A percentile compares a stretch with the other conserved stretches of the same genome.
phyloP scores from a whole-genome alignment of 1,139 yeast species.

The Taiozyma sp. region DNA sequence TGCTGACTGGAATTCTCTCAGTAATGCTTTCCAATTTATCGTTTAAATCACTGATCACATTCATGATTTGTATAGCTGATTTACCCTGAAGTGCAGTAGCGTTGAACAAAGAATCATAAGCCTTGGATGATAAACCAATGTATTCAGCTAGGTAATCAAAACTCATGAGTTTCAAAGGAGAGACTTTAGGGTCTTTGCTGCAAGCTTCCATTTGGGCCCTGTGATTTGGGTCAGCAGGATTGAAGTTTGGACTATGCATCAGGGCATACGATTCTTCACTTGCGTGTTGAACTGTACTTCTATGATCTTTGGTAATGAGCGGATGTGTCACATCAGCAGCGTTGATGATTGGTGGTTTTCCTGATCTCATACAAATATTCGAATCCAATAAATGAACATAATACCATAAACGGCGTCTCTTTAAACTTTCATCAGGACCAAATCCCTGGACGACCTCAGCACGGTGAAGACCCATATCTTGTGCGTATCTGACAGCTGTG shows the following conservation, averaged over 20 bases:
- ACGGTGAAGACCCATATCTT: slow-evolving; percentile 62
- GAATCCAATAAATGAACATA: slow-evolving; percentile 47
- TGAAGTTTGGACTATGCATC: slow-evolving; percentile 1
- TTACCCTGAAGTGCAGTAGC: slow-evolving; percentile 26
- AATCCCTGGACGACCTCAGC: slow-evolving; percentile 41
- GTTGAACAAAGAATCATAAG: slow-evolving; percentile 25
- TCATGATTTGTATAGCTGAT: slow-evolving; percentile 23
- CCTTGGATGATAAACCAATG: slow-evolving; percentile 11
- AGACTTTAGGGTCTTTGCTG: not conserved
- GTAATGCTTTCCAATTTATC: slow-evolving; percentile 26
- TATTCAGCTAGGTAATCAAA: slow-evolving; percentile 7
- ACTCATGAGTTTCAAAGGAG: slow-evolving; percentile 7
- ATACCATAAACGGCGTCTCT: slow-evolving; percentile 50
- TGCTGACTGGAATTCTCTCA: slow-evolving; percentile 25
- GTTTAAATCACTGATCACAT: slow-evolving; percentile 26
- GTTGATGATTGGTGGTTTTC: slow-evolving; percentile 54
- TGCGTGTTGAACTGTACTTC: slow-evolving; percentile 3
- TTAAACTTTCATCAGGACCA: slow-evolving; percentile 32
- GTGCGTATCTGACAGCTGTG: slow-evolving; percentile 54
- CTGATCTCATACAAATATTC: slow-evolving; percentile 48
- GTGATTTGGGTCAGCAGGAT: not conserved
- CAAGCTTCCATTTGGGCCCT: not conserved
- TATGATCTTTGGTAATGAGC: slow-evolving; percentile 1
- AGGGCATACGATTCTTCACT: not conserved
- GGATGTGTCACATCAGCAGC: slow-evolving; percentile 41